Percentiles rank a stretch among this genome's conserved stretches.
Conservation (phyloP, 192 early-diverging fungal species). For the Jimgerdemannia flammicorona region DNA sequence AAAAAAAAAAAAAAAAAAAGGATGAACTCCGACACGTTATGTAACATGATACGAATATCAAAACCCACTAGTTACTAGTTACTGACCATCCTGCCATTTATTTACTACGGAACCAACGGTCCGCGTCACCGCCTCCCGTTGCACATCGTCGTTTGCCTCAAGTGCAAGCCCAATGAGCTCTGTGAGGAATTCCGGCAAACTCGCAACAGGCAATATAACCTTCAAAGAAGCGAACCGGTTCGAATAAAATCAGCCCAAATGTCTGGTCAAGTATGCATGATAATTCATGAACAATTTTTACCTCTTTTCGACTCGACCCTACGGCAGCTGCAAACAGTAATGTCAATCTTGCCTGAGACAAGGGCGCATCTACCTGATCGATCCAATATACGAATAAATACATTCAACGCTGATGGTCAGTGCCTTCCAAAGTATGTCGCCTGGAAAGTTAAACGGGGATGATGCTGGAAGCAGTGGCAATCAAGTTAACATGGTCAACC, state of each 20-base stretch:
- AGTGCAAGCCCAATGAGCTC: constrained; percentile 37
- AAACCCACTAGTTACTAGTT: not conserved
- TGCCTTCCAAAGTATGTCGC: too few relatives aligned
- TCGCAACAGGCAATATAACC: constrained; percentile 44
- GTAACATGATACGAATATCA: not conserved
- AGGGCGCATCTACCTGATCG: constrained; percentile 13
- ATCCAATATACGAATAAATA: not conserved
- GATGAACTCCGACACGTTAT: not conserved
- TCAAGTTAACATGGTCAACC: not conserved
- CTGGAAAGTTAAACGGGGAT: too few relatives aligned
- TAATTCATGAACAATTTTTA: constrained; percentile 4
- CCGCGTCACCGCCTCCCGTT: constrained; percentile 52
- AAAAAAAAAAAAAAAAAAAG: not conserved
- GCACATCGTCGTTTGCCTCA: constrained; percentile 27
- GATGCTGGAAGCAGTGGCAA: not conserved
- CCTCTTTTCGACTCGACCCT: constrained; percentile 18
- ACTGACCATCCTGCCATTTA: constrained; percentile 50
- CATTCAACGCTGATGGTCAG: too few relatives aligned
- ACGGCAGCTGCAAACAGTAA: constrained; percentile 20
- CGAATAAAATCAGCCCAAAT: not conserved
- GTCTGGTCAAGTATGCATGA: not conserved
- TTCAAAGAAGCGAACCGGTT: constrained; percentile 23
- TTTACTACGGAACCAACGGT: constrained; percentile 60
- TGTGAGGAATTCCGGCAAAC: constrained; percentile 38
- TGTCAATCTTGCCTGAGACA: constrained; percentile 10